phyloP scores from a whole-genome alignment of 169 alveolate genomes.

The Plasmodium fragile region DNA sequence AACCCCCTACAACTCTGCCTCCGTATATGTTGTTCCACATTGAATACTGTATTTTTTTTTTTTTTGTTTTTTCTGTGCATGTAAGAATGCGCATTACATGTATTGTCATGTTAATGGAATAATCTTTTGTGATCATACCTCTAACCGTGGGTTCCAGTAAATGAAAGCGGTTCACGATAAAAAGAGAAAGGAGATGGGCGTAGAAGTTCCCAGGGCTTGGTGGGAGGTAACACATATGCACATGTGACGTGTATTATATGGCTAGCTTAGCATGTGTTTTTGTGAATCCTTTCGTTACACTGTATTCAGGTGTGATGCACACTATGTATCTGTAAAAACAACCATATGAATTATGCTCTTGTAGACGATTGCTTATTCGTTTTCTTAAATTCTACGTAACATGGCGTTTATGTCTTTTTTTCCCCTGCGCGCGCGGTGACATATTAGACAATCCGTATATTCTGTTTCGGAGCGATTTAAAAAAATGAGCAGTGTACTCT shows the following conservation, averaged over 20 bases:
- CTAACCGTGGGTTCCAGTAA: not conserved
- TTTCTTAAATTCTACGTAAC: not conserved
- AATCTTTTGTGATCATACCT: not conserved
- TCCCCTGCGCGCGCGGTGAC: not conserved
- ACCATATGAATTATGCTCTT: not conserved
- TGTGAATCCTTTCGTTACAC: not conserved
- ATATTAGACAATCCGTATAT: not conserved
- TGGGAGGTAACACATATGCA: not conserved
- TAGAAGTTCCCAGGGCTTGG: not conserved
- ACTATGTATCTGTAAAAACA: not conserved
- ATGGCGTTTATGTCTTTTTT: not conserved
- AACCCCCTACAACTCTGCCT: not conserved
- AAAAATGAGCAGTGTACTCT: not conserved
- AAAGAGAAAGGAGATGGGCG: not conserved
- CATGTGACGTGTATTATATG: not conserved
- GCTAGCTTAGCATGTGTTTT: not conserved
- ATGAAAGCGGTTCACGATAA: not conserved
- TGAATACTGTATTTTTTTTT: not conserved
- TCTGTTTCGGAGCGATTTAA: not conserved
- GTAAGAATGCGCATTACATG: too few species aligned
- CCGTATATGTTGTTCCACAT: not conserved
- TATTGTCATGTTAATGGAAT: not conserved
- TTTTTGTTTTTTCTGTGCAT: too few species aligned
- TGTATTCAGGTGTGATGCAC: not conserved
- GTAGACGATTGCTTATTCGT: not conserved